Evolutionary conservation across 2,329 filamentous ascomycete genomes (phyloP).

Genomic region (Huntiella abstrusa): DNA sequence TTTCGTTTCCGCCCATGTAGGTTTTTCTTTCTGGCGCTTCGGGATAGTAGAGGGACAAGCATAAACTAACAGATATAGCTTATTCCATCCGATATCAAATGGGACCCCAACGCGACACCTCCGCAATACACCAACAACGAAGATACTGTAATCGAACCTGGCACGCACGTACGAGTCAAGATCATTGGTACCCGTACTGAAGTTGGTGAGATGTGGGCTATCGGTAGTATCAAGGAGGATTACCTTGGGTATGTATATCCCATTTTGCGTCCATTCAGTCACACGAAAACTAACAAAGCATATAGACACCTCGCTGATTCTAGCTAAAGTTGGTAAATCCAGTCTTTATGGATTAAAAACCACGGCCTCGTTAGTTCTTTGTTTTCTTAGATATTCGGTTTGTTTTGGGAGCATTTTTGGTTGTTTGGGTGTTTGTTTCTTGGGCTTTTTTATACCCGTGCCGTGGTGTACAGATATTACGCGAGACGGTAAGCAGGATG

Average conservation of each 20-base stretch:
- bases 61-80: constrained; percentile 33
- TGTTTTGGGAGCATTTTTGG: no score
- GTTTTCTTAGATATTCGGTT: no score
- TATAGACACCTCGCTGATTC: constrained; percentile 9
- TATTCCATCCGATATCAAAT: constrained; percentile 83
- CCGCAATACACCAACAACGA: constrained; percentile 91
- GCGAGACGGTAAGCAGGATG: no score
- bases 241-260: constrained; percentile 38
- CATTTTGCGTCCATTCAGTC: not conserved
- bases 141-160: constrained; percentile 82
- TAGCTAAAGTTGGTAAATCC: constrained; percentile 1
- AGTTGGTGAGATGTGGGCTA: constrained; percentile 87
- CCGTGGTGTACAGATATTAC: no score
- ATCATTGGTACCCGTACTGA: constrained; percentile 87
- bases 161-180: constrained; percentile 83
- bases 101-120: constrained; percentile 89
- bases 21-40: constrained; percentile 18
- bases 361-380: no score
- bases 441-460: no score
- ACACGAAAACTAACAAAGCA: not conserved
- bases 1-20: constrained; percentile 68
- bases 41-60: no score
- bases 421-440: no score
- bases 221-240: constrained; percentile 87
- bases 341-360: not conserved